phyloP scores from a whole-genome alignment of 2,329 filamentous ascomycete genomes.

The Fusarium protoensiforme region DNA sequence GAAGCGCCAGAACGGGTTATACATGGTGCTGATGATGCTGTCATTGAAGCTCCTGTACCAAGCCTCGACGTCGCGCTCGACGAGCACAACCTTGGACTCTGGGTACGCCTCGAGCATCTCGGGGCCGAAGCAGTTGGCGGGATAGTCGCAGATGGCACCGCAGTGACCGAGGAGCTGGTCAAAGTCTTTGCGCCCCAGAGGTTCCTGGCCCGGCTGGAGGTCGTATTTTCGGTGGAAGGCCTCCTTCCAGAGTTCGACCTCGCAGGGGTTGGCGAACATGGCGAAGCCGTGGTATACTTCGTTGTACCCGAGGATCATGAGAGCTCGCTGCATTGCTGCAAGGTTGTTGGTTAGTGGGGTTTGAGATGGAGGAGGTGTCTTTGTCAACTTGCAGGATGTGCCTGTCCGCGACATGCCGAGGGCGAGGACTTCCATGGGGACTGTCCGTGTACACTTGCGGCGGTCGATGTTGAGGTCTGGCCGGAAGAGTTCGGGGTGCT shows the following conservation, averaged over 20 bases:
- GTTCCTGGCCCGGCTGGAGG: background rate
- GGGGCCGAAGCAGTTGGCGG: constrained; percentile 18
- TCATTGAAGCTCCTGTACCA: constrained; percentile 28
- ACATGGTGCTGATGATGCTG: constrained; percentile 6
- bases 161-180: constrained; percentile 23
- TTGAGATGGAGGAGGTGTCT: background rate
- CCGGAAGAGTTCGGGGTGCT: constrained; percentile 13
- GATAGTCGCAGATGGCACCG: constrained; percentile 22
- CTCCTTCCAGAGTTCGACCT: constrained; percentile 4
- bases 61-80: constrained; percentile 24
- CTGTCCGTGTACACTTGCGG: background rate
- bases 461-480: constrained; percentile 11
- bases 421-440: constrained; percentile 15
- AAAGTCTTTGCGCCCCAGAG: constrained; percentile 17
- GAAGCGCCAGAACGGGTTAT: constrained; percentile 6
- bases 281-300: constrained; percentile 22
- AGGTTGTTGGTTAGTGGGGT: background rate
- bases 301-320: constrained; percentile 18
- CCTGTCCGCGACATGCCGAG: constrained; percentile 7
- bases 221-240: constrained; percentile 6
- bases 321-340: constrained; percentile 11
- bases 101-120: constrained; percentile 31
- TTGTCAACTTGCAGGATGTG: constrained; percentile 3
- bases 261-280: constrained; percentile 11
- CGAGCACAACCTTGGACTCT: constrained; percentile 26